These are phyloP conservation scores for Globisporangium cystogenes DNA, from an alignment of 352 stramenopile species.

Conservation along the genomic window DNA sequence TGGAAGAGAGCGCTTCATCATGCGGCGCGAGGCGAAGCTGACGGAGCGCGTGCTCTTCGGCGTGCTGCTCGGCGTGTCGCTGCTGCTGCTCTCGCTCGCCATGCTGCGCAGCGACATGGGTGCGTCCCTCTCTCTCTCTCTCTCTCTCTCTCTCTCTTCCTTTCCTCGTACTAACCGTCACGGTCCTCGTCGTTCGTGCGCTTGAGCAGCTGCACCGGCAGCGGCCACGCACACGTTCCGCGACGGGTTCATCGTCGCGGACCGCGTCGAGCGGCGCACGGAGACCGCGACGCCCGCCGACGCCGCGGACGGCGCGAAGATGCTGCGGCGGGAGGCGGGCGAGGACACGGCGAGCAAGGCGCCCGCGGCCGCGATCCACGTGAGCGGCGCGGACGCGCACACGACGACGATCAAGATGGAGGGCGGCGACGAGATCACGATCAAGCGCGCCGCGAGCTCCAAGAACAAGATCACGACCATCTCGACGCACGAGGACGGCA, in stretches of 20 bases:
- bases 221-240: conserved; percentile 45
- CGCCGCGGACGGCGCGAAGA: conserved; percentile 2
- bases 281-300: conserved; percentile 17
- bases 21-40: conserved; percentile 27
- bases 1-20: neutral
- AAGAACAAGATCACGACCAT: conserved; percentile 71
- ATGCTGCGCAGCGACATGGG: conserved; percentile 51
- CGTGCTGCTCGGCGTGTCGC: conserved; percentile 33
- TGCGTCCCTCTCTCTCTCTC: neutral
- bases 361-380: conserved; percentile 8
- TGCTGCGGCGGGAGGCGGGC: neutral
- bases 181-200: no score
- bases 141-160: no score
- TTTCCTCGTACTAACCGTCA: no score
- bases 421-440: conserved; percentile 76
- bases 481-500: conserved; percentile 60
- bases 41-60: conserved; percentile 59
- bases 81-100: conserved; percentile 53
- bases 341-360: neutral
- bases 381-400: conserved; percentile 25
- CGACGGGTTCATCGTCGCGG: conserved; percentile 69
- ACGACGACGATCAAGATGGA: conserved; percentile 74
- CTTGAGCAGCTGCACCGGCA: conserved; percentile 2
- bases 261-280: conserved; percentile 31
- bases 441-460: conserved; percentile 47